phyloP scores from a whole-genome alignment of 805 yeast species.

The Candida nanaspora region DNA sequence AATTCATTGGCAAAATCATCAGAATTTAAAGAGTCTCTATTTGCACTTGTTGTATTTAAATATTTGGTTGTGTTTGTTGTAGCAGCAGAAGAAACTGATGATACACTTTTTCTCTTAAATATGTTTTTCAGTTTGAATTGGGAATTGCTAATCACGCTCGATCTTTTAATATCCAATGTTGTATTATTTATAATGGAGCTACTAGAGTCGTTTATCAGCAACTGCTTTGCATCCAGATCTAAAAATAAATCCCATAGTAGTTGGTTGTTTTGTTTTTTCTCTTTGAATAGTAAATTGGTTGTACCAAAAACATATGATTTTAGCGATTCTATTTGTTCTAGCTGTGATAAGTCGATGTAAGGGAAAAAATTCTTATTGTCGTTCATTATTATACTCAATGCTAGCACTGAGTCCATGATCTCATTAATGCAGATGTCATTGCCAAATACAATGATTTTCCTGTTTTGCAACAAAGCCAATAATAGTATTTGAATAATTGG shows the following conservation, averaged over 20 bases:
- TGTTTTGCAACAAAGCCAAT: constrained; percentile 42
- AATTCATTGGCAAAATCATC: constrained; percentile 4
- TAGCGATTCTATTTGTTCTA: constrained; percentile 38
- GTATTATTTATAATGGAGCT: constrained; percentile 5
- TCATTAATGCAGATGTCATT: constrained; percentile 39
- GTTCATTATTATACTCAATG: constrained; percentile 32
- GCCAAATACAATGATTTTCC: constrained; percentile 30
- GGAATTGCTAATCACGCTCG: constrained; percentile 9
- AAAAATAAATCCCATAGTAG: constrained; percentile 55
- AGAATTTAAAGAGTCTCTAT: constrained; percentile 2
- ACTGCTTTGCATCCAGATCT: constrained; percentile 38
- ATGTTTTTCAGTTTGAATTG: constrained; percentile 13
- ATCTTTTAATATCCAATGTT: constrained; percentile 2
- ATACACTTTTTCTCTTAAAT: constrained; percentile 10
- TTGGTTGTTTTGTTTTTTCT: constrained; percentile 24
- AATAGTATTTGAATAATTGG: constrained; percentile 39
- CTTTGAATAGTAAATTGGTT: constrained; percentile 56
- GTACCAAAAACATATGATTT: constrained; percentile 54
- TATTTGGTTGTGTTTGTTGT: constrained; percentile 2
- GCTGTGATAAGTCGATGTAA: constrained; percentile 51
- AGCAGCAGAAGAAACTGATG: neutral
- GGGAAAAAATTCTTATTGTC: constrained; percentile 41
- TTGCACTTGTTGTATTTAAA: too few species aligned
- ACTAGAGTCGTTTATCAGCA: constrained; percentile 3
- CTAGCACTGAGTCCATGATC: constrained; percentile 38